These are phyloP conservation scores for Alternaria sp. DNA, from an alignment of 2,329 filamentous ascomycete species.

Conservation along the genomic window DNA sequence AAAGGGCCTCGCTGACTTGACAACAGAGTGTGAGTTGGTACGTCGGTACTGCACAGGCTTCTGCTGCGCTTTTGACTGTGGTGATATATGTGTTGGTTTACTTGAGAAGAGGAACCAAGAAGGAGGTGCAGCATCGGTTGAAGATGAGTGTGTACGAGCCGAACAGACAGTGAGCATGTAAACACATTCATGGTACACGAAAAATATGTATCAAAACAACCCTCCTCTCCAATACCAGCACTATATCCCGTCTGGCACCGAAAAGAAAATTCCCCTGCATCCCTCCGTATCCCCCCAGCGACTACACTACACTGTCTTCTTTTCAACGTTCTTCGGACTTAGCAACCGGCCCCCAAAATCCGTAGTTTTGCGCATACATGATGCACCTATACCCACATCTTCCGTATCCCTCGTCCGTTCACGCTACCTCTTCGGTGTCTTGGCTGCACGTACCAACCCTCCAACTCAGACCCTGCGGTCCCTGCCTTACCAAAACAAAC, in stretches of 20 bases:
- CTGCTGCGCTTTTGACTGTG: slow-evolving; percentile 39
- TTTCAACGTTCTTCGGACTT: neutral
- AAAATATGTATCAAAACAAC: neutral
- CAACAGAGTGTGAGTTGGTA: slow-evolving; percentile 47
- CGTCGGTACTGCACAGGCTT: slow-evolving; percentile 48
- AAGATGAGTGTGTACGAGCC: slow-evolving; percentile 1
- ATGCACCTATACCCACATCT: neutral
- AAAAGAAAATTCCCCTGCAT: neutral
- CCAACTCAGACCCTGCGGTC: neutral
- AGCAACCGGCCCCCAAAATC: neutral
- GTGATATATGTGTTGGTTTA: slow-evolving; percentile 44
- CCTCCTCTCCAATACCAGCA: neutral
- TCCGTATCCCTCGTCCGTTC: neutral
- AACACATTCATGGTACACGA: neutral
- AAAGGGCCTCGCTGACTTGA: slow-evolving; percentile 13
- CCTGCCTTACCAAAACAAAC: neutral
- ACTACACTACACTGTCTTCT: neutral
- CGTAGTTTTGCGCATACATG: neutral
- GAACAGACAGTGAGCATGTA: neutral
- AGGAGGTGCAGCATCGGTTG: slow-evolving; percentile 18
- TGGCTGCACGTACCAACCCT: neutral
- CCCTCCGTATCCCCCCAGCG: neutral
- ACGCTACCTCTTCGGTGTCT: neutral
- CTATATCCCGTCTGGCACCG: neutral
- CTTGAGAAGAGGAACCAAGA: slow-evolving; percentile 43